Conservation (phyloP, 345 rosid genomes). For the Ailanthus altissimus region DNA sequence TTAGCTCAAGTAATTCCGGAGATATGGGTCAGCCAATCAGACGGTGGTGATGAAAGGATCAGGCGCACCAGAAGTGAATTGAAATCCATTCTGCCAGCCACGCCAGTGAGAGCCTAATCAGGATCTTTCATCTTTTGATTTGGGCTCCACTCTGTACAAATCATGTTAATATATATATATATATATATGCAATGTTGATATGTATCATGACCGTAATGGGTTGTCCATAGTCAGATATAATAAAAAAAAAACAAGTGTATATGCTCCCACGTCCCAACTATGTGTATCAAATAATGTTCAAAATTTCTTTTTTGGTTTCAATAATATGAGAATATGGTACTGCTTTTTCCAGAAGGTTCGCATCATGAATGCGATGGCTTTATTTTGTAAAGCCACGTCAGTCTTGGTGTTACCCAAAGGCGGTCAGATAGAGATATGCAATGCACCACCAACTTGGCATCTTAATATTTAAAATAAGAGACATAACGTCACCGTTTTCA, state of each 20-base stretch:
- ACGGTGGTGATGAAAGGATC: conserved; percentile 40
- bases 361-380: background rate
- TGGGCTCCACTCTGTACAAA: conserved; percentile 3
- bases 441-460: background rate
- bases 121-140: background rate
- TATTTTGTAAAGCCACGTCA: background rate
- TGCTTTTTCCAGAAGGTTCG: background rate
- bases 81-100: conserved; percentile 42
- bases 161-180: background rate
- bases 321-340: too few species aligned
- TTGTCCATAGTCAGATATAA: conserved; percentile 3
- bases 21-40: conserved; percentile 48
- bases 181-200: conserved; percentile 1
- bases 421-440: background rate
- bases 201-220: background rate
- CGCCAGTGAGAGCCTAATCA: conserved; percentile 59
- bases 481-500: background rate
- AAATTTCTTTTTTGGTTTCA: too few species aligned
- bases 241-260: background rate
- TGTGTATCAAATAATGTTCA: background rate
- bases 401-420: conserved; percentile 12
- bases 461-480: background rate
- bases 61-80: conserved; percentile 46
- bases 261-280: background rate
- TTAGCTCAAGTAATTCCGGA: conserved; percentile 65